phyloP scores from a whole-genome alignment of 75 land plant species.

The Larix kaempferi region DNA sequence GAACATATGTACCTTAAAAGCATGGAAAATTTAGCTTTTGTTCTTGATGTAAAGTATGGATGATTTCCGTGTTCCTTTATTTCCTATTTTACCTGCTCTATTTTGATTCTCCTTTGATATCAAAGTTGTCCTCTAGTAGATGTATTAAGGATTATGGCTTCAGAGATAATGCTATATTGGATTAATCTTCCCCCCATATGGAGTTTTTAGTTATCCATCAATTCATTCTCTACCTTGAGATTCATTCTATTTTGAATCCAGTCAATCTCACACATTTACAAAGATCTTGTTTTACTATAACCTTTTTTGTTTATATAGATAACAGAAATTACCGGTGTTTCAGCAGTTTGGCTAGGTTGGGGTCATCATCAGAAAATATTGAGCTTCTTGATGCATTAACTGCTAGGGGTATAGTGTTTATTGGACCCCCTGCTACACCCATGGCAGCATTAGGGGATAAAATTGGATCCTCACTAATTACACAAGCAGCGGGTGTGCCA shows the following conservation, averaged over 20 bases:
- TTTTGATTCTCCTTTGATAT: neutral
- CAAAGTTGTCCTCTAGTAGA: neutral
- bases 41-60: conserved; percentile 1
- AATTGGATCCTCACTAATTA: conserved; percentile 96
- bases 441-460: conserved; percentile 99
- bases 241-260: neutral
- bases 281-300: neutral
- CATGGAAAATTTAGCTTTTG: neutral
- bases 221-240: neutral
- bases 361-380: conserved; percentile 98
- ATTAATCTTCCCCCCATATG: neutral
- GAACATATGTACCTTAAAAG: neutral
- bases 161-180: neutral
- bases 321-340: conserved; percentile 90
- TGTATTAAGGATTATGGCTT: neutral
- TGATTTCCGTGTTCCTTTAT: neutral
- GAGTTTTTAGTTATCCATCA: neutral
- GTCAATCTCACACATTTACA: neutral
- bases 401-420: conserved; percentile 77
- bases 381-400: conserved; percentile 88
- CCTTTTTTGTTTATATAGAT: conserved; percentile 38
- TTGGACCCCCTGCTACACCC: conserved; percentile 92
- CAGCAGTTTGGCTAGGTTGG: conserved; percentile 99
- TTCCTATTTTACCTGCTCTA: neutral
- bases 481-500: conserved; percentile 97